Conservation (phyloP, 345 rosid genomes). For the Limnanthes douglasii region DNA sequence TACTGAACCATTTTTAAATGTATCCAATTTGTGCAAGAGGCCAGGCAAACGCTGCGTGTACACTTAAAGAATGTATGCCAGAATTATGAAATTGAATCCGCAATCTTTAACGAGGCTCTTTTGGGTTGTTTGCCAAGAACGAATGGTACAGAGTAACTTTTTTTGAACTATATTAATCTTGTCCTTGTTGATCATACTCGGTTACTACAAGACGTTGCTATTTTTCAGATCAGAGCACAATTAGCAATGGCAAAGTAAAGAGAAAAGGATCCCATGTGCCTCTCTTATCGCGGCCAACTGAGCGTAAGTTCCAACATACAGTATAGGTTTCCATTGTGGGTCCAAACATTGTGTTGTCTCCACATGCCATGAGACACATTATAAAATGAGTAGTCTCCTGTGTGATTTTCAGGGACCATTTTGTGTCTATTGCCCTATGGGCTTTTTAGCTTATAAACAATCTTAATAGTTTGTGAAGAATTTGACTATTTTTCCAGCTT, state of each 20-base stretch:
- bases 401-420: not conserved
- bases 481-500: conserved; percentile 46
- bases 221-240: conserved; percentile 23
- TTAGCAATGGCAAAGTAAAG: conserved; percentile 13
- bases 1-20: conserved; percentile 3
- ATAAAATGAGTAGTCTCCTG: not conserved
- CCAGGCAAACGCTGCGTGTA: conserved; percentile 30
- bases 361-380: not conserved
- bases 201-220: not conserved
- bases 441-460: no score
- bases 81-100: conserved; percentile 48
- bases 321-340: not conserved
- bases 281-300: conserved; percentile 61
- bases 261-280: conserved; percentile 48
- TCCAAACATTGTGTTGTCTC: not conserved
- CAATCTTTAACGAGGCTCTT: conserved; percentile 67
- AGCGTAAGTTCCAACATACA: conserved; percentile 40
- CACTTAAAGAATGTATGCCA: conserved; percentile 56
- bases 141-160: conserved; percentile 19
- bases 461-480: no score
- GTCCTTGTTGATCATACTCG: conserved; percentile 1
- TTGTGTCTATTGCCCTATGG: no score
- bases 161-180: not conserved
- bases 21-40: conserved; percentile 20
- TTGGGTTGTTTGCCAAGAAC: conserved; percentile 25